Evolutionary conservation across 2,329 filamentous ascomycete genomes (phyloP).

Genomic region (Aspergillus versicolor): DNA sequence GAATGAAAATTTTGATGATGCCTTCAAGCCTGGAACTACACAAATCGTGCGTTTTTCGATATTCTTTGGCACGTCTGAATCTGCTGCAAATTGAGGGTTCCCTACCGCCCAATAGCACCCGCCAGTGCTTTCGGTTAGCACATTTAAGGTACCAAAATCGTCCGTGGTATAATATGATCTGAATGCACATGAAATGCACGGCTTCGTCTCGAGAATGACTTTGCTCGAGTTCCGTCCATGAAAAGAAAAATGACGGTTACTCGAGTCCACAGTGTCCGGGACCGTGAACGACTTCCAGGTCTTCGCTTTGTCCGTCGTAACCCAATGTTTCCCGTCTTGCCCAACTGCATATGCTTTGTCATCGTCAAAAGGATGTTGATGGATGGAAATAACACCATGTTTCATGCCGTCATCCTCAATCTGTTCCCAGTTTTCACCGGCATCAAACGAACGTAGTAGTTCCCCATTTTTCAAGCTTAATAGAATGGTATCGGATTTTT

Average conservation of each 20-base stretch:
- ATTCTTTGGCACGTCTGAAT: conserved; percentile 58
- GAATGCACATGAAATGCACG: conserved; percentile 67
- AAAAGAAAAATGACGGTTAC: conserved; percentile 50
- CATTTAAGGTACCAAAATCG: conserved; percentile 70
- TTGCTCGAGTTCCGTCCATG: conserved; percentile 80
- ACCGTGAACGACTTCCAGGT: conserved; percentile 75
- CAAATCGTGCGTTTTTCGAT: conserved; percentile 76
- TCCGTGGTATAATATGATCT: conserved; percentile 74
- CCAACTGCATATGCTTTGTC: conserved; percentile 80
- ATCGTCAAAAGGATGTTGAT: conserved; percentile 76
- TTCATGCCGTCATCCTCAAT: conserved; percentile 60
- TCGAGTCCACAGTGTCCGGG: conserved; percentile 32
- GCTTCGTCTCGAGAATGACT: conserved; percentile 78
- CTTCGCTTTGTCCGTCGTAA: conserved; percentile 78
- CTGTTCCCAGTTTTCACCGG: conserved; percentile 72
- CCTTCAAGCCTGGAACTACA: conserved; percentile 71
- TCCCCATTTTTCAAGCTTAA: conserved; percentile 65
- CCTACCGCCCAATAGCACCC: conserved; percentile 88
- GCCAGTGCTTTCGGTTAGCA: conserved; percentile 66
- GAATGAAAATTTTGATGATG: conserved; percentile 70
- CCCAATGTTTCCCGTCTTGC: conserved; percentile 68
- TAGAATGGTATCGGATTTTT: conserved; percentile 79
- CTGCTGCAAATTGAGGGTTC: conserved; percentile 62
- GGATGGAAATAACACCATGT: conserved; percentile 56
- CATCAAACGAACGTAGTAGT: conserved; percentile 77